Conservation (phyloP, 495 filamentous ascomycete species). For the Aspergillus mulundensis region DNA sequence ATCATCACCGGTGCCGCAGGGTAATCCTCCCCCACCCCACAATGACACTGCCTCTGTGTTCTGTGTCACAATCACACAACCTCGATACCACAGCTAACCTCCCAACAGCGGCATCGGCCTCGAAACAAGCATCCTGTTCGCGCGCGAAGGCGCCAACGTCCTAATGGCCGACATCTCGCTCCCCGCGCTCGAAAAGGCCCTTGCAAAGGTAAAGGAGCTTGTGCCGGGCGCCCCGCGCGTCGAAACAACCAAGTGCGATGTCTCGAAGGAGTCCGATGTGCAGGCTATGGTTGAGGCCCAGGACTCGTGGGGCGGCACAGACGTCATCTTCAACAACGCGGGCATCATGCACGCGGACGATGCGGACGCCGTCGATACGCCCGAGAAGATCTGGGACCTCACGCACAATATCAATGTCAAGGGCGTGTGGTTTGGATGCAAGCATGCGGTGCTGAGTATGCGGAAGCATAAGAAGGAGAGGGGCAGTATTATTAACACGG, state of each 20-base stretch:
- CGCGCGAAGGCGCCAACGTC: constrained; percentile 82
- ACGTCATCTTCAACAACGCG: constrained; percentile 98
- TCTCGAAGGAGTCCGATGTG: constrained; percentile 70
- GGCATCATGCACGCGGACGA: constrained; percentile 96
- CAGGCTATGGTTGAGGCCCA: constrained; percentile 63
- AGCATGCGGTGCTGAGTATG: constrained; percentile 82
- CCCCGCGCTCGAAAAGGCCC: constrained; percentile 64
- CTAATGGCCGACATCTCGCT: constrained; percentile 81
- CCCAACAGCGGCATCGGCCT: constrained; percentile 81
- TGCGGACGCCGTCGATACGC: constrained; percentile 77
- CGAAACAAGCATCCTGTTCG: constrained; percentile 89
- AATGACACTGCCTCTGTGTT: too few relatives aligned
- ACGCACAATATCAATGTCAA: constrained; percentile 97
- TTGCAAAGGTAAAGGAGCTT: constrained; percentile 65
- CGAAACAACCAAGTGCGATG: constrained; percentile 43
- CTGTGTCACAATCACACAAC: too few relatives aligned
- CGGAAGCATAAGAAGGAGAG: constrained; percentile 73
- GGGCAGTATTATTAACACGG: constrained; percentile 90
- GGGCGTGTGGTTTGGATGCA: constrained; percentile 95
- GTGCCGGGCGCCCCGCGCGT: constrained; percentile 52
- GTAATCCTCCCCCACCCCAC: constrained; percentile 46
- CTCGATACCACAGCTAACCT: neutral
- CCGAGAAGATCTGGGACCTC: constrained; percentile 90
- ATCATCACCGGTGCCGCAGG: constrained; percentile 87
- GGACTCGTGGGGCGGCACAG: constrained; percentile 85